Percentiles rank a stretch among this genome's conserved stretches.
These are phyloP conservation scores for Oryza glumipatula DNA, from an alignment of 176 grass and related monocot genomes.

Conservation along the genomic window DNA sequence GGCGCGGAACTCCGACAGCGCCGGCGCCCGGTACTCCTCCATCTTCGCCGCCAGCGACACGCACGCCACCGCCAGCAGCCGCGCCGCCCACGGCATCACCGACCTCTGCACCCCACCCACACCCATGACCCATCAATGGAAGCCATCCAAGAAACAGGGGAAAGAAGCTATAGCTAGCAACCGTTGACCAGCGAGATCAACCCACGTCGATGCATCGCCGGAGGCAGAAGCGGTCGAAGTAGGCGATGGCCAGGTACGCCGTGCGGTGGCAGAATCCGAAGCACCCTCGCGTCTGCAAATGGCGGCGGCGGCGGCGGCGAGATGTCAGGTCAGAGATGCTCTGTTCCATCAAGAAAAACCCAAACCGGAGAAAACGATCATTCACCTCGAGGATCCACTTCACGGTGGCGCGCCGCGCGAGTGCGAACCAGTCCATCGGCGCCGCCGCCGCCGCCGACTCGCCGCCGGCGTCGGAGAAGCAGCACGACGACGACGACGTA, in stretches of 20 bases:
- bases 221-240: constrained; percentile 86
- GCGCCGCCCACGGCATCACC: constrained; percentile 67
- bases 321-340: background rate
- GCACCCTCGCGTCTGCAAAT: constrained; percentile 56
- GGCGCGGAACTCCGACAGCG: constrained; percentile 59
- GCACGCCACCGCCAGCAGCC: constrained; percentile 74
- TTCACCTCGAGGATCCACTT: constrained; percentile 79
- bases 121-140: background rate
- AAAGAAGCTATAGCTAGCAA: background rate
- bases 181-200: background rate
- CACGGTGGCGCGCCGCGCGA: constrained; percentile 49
- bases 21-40: constrained; percentile 71
- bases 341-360: constrained; percentile 22
- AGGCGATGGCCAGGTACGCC: constrained; percentile 71
- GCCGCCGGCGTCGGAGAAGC: background rate
- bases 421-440: constrained; percentile 53
- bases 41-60: constrained; percentile 89
- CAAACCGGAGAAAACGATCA: background rate
- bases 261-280: constrained; percentile 78
- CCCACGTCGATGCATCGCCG: constrained; percentile 60
- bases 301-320: background rate
- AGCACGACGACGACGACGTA: background rate
- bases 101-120: constrained; percentile 39
- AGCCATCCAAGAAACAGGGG: background rate
- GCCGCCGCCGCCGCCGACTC: constrained; percentile 23